Percentiles rank a stretch among this genome's conserved stretches.
phyloP scores from a whole-genome alignment of 2,329 filamentous ascomycete genomes.

The Chaetomium globosum region DNA sequence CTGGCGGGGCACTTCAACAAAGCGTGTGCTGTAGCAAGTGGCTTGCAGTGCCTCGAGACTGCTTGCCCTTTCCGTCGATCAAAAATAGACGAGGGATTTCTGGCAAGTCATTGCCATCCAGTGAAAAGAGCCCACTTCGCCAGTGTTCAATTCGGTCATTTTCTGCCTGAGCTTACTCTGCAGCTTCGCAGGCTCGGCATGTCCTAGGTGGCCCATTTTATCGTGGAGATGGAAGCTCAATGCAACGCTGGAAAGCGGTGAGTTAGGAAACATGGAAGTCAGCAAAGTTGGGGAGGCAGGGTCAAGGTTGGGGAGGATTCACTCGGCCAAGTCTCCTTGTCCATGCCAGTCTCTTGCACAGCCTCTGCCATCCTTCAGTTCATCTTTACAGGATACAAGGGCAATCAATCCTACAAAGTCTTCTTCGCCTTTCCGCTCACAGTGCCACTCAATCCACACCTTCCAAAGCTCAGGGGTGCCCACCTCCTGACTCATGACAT shows the following conservation, averaged over 20 bases:
- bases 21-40: neutral
- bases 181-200: neutral
- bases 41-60: neutral
- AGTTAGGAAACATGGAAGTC: neutral
- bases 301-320: neutral
- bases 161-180: constrained; percentile 2
- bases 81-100: neutral
- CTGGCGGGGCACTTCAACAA: neutral
- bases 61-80: neutral
- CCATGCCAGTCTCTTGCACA: neutral
- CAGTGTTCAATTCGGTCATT: neutral
- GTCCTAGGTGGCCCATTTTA: neutral
- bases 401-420: neutral
- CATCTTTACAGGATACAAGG: neutral
- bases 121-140: neutral
- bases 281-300: too few relatives aligned
- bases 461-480: neutral
- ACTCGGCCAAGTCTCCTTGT: neutral
- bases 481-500: constrained; percentile 6
- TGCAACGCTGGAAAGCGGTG: constrained; percentile 10
- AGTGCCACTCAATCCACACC: neutral
- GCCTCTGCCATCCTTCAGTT: neutral
- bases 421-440: neutral
- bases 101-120: neutral
- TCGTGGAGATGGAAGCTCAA: neutral